Conservation (phyloP, 164 flowering plant genomes). For the Macadamia tetraphylla region DNA sequence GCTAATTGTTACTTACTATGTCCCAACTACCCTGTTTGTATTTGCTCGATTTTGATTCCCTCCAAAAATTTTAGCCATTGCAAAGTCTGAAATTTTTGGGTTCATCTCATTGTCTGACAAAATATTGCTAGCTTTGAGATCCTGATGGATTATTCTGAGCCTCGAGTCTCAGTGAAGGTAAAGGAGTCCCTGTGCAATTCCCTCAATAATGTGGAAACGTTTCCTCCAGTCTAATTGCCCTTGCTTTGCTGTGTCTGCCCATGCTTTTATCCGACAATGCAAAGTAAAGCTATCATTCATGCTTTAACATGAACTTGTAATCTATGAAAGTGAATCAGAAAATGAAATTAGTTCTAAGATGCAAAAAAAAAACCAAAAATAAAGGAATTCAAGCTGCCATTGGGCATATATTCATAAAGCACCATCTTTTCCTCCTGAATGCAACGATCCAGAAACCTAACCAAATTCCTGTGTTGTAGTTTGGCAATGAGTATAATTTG, state of each 20-base stretch:
- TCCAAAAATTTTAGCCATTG: slow-evolving; percentile 6
- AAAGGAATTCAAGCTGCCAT: background rate
- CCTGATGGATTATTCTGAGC: background rate
- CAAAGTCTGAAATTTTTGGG: slow-evolving; percentile 8
- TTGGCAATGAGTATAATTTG: background rate
- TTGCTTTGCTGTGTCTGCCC: background rate
- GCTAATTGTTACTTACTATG: background rate
- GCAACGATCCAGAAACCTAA: background rate
- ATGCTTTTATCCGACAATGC: too few relatives aligned
- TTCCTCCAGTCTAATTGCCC: background rate
- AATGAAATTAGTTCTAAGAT: background rate
- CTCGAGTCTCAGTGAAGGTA: slow-evolving; percentile 1
- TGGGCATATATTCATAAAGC: background rate
- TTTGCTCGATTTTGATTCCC: background rate
- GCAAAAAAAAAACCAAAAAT: background rate
- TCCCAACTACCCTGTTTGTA: slow-evolving; percentile 12
- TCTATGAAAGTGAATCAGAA: too few relatives aligned
- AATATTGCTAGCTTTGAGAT: slow-evolving; percentile 1
- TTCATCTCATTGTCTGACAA: slow-evolving; percentile 1
- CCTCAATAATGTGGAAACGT: background rate
- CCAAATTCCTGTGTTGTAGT: background rate
- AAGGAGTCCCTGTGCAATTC: slow-evolving; percentile 4
- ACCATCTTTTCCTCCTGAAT: background rate
- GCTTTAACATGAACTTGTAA: too few relatives aligned
- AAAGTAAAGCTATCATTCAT: too few relatives aligned